A percentile compares a stretch with the other conserved stretches of the same genome.
Conservation (phyloP, 164 flowering plant genomes). For the Euptelea pleiosperma region DNA sequence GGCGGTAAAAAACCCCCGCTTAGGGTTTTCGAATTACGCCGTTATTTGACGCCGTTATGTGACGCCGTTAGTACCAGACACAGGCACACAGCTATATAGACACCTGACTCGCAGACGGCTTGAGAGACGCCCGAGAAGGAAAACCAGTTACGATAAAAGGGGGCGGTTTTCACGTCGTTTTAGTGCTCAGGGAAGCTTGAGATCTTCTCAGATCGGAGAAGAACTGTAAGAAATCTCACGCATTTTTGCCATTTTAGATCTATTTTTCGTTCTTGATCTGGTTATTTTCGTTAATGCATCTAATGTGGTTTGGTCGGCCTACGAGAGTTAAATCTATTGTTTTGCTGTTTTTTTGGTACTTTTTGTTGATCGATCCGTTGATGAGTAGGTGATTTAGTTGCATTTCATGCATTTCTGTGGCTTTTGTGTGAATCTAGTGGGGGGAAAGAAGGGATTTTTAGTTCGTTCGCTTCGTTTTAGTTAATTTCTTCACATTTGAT, state of each 20-base stretch:
- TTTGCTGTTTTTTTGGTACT: neutral
- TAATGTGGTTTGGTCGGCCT: slow-evolving; percentile 21
- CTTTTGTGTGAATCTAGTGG: slow-evolving; percentile 3
- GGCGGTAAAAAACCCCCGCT: neutral
- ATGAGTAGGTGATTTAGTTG: neutral
- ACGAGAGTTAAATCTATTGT: neutral
- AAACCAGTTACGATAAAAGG: slow-evolving; percentile 5
- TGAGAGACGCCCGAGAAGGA: neutral
- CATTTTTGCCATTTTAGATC: slow-evolving; percentile 5
- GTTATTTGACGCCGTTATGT: too few species aligned
- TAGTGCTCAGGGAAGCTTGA: neutral
- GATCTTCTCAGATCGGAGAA: slow-evolving; percentile 36
- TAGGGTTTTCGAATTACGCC: slow-evolving; percentile 16
- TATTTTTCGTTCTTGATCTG: slow-evolving; percentile 11
- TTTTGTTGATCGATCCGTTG: slow-evolving; percentile 9
- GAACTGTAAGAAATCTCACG: slow-evolving; percentile 23
- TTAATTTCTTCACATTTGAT: neutral
- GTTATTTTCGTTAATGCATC: neutral
- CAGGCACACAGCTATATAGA: slow-evolving; percentile 3
- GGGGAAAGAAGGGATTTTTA: neutral
- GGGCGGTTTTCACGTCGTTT: neutral
- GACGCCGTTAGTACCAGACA: slow-evolving; percentile 21
- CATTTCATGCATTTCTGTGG: neutral
- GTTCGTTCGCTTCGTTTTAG: neutral
- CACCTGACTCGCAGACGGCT: neutral